A percentile compares a stretch with the other conserved stretches of the same genome.
These are phyloP conservation scores for Arthroderma sp. DNA, from an alignment of 2,329 filamentous ascomycete species.

Conservation along the genomic window DNA sequence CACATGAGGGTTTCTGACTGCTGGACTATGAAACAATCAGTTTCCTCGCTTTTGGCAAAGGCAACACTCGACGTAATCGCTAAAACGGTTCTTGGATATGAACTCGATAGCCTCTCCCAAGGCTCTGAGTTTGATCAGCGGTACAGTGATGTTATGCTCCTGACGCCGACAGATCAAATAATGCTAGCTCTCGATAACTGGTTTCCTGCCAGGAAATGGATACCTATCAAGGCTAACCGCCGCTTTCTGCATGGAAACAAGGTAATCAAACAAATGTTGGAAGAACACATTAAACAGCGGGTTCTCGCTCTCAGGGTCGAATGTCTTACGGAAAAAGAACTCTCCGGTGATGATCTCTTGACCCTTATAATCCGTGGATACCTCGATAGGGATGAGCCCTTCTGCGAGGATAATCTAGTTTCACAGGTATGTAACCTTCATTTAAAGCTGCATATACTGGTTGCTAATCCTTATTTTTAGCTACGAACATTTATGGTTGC, in stretches of 20 bases:
- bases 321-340: neutral
- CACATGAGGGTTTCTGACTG: neutral
- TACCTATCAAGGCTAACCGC: conserved; percentile 6
- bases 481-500: conserved; percentile 5
- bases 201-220: neutral
- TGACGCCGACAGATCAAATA: neutral
- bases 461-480: neutral
- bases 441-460: neutral
- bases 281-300: neutral
- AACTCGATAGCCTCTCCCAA: neutral
- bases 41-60: conserved; percentile 4
- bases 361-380: conserved; percentile 3
- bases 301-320: neutral
- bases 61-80: conserved; percentile 2
- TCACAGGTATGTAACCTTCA: neutral
- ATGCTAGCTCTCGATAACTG: conserved; percentile 4
- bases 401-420: conserved; percentile 1
- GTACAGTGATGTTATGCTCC: neutral
- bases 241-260: neutral
- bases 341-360: neutral
- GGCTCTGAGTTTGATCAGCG: neutral
- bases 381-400: neutral
- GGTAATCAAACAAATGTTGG: conserved; percentile 1
- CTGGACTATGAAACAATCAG: neutral
- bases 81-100: conserved; percentile 1